Evolutionary conservation across 2,329 filamentous ascomycete species (phyloP).

Genomic region (Drechslerella dactyloides): DNA sequence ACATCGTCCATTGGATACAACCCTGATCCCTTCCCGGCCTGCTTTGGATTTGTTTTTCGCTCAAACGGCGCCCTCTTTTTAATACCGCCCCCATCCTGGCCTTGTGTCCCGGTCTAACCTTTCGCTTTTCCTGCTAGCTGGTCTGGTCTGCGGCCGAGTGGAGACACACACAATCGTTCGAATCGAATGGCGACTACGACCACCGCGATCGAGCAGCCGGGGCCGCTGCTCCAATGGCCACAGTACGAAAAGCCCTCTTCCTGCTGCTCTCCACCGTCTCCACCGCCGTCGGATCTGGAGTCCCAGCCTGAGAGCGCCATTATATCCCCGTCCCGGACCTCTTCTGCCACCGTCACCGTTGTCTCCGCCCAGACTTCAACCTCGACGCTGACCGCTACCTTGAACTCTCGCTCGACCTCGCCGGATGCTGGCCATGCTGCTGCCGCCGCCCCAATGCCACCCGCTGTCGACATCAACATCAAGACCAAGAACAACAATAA

Average conservation of each 20-base stretch:
- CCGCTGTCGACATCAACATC: slow-evolving; percentile 18
- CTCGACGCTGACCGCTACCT: too few relatives aligned
- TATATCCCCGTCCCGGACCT: slow-evolving; percentile 13
- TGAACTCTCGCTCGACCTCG: background rate
- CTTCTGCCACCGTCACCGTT: background rate
- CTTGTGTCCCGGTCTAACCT: slow-evolving; percentile 34
- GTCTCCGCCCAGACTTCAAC: background rate
- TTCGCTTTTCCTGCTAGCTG: slow-evolving; percentile 40
- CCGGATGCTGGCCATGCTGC: slow-evolving; percentile 4
- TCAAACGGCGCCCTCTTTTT: slow-evolving; percentile 44
- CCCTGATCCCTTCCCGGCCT: slow-evolving; percentile 34
- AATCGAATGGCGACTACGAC: slow-evolving; percentile 38
- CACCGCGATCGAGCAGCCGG: slow-evolving; percentile 42
- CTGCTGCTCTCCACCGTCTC: slow-evolving; percentile 4
- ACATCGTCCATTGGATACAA: slow-evolving; percentile 1
- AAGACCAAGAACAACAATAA: slow-evolving; percentile 21
- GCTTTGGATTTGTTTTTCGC: slow-evolving; percentile 20
- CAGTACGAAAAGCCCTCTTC: slow-evolving; percentile 27
- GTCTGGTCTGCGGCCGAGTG: slow-evolving; percentile 35
- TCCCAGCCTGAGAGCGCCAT: slow-evolving; percentile 9
- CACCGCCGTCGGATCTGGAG: slow-evolving; percentile 20
- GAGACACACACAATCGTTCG: slow-evolving; percentile 9
- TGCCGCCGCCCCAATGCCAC: slow-evolving; percentile 19
- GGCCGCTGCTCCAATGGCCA: slow-evolving; percentile 39
- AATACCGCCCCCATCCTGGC: slow-evolving; percentile 42